Percentiles rank a stretch among this genome's conserved stretches.
These are phyloP conservation scores for Candida mesenterica DNA, from an alignment of 1,139 yeast genomes.

Conservation along the genomic window DNA sequence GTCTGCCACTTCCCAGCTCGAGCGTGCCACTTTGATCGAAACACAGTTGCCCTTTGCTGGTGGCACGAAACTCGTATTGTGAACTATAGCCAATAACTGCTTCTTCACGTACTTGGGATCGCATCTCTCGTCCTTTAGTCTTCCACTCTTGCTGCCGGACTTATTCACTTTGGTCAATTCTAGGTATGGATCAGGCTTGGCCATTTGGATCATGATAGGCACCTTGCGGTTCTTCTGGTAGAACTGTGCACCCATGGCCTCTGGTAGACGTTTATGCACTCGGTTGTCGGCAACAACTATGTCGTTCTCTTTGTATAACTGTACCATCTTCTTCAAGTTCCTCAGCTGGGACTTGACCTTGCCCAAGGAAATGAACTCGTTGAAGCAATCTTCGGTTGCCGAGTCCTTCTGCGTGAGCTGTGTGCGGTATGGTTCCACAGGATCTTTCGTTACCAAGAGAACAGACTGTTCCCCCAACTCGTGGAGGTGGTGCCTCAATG, in stretches of 20 bases:
- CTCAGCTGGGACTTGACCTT: slow-evolving; percentile 49
- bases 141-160: slow-evolving; percentile 31
- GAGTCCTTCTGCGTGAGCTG: slow-evolving; percentile 46
- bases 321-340: slow-evolving; percentile 43
- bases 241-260: slow-evolving; percentile 54
- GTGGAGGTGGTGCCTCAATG: slow-evolving; percentile 52
- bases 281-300: slow-evolving; percentile 65
- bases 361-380: slow-evolving; percentile 56
- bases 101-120: slow-evolving; percentile 60
- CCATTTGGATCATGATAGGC: slow-evolving; percentile 68
- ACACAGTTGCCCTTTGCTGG: slow-evolving; percentile 55
- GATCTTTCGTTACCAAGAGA: slow-evolving; percentile 66
- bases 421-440: slow-evolving; percentile 53
- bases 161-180: slow-evolving; percentile 21
- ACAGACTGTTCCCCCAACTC: slow-evolving; percentile 49
- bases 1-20: slow-evolving; percentile 42
- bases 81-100: slow-evolving; percentile 61
- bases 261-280: slow-evolving; percentile 57
- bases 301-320: slow-evolving; percentile 59
- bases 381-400: slow-evolving; percentile 58
- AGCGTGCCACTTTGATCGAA: slow-evolving; percentile 52
- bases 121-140: slow-evolving; percentile 51
- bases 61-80: slow-evolving; percentile 59
- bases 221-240: slow-evolving; percentile 58
- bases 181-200: slow-evolving; percentile 47